Evolutionary conservation across 2,329 filamentous ascomycete genomes (phyloP), one percentile per base, ranked within the genome.

Genomic region (Pseudogymnoascus sp.): DNA sequence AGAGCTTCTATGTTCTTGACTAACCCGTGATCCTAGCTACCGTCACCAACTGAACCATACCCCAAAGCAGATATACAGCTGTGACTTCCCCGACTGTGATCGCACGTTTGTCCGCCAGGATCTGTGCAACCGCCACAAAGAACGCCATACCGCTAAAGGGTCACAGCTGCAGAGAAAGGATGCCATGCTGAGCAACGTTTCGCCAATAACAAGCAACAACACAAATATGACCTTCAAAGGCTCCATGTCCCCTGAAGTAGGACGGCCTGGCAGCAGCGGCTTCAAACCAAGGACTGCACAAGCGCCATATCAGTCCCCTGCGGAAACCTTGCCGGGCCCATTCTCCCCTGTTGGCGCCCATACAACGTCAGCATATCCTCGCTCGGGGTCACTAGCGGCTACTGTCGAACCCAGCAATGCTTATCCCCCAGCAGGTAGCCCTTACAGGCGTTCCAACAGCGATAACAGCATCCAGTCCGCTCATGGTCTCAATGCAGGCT

Each of bases 31-130:
- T 47, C 16, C 51, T 66, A 87, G 85, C 54, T 86, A 97, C 77
- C 86, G 95, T 54, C 93, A 97, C 77, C 93, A 97, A 77, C 78
- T 97, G 69, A 99, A 99, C 74, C 95, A 97, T 77, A 89, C 90
- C 64, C 93, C 93, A 16, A 97, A 97, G 77, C 91, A 96, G 73
- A 96, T 96, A 63, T 97, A 96, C 74, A 86, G 86, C 72, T 97
- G 95, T 79, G 91, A 96, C 72, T 96, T 93, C 71, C 90, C 91
- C 18, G 91, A 93, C 72, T 99, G 95, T 76, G 86, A 87, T 66
- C 88, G 93, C 61, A 88, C 90, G 34, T 99, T 97, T 77, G 93
- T 97, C 64, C 87, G 95, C 67, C 91, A 96, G 68, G 95, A 99
- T 75, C 81, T 99, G 64, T 92, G 95, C 73, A 89, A 95, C 72